Evolutionary conservation across 208 protist species (phyloP).

Genomic region (Trypanosoma caninum): DNA sequence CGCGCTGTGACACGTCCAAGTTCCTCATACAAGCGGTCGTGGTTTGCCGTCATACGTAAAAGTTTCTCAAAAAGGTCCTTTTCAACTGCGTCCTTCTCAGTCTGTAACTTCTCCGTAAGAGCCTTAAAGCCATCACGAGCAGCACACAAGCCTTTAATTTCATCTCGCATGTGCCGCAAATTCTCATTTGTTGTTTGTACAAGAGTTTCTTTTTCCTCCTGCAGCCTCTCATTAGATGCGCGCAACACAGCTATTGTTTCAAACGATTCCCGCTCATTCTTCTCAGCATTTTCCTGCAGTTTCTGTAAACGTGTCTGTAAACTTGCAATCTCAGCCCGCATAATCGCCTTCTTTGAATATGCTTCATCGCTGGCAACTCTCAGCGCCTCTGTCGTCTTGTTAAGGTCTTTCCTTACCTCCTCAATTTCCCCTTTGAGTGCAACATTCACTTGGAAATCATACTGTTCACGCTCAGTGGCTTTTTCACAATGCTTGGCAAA

Average conservation of each 20-base stretch:
- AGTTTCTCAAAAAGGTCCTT: constrained; percentile 72
- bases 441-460: constrained; percentile 71
- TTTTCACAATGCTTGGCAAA: constrained; percentile 20
- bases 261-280: constrained; percentile 67
- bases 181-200: constrained; percentile 26
- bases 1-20: constrained; percentile 32
- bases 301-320: constrained; percentile 66
- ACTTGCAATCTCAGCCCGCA: constrained; percentile 73
- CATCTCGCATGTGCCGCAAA: constrained; percentile 22
- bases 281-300: constrained; percentile 70
- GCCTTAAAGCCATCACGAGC: constrained; percentile 26
- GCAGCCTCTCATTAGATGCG: constrained; percentile 44
- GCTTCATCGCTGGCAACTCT: constrained; percentile 41
- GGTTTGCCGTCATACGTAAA: constrained; percentile 66
- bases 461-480: constrained; percentile 59
- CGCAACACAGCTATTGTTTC: constrained; percentile 72
- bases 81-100: constrained; percentile 37
- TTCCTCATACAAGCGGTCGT: constrained; percentile 57
- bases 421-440: constrained; percentile 69
- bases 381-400: constrained; percentile 43
- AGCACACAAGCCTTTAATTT: constrained; percentile 20
- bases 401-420: constrained; percentile 66
- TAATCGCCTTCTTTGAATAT: constrained; percentile 64
- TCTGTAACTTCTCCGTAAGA: constrained; percentile 32
- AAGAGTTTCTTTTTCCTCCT: constrained; percentile 30